Evolutionary conservation across 1,284 basidiomycete genomes (phyloP), one percentile per base, ranked within the genome.

Genomic region (Vanrija humicola): DNA sequence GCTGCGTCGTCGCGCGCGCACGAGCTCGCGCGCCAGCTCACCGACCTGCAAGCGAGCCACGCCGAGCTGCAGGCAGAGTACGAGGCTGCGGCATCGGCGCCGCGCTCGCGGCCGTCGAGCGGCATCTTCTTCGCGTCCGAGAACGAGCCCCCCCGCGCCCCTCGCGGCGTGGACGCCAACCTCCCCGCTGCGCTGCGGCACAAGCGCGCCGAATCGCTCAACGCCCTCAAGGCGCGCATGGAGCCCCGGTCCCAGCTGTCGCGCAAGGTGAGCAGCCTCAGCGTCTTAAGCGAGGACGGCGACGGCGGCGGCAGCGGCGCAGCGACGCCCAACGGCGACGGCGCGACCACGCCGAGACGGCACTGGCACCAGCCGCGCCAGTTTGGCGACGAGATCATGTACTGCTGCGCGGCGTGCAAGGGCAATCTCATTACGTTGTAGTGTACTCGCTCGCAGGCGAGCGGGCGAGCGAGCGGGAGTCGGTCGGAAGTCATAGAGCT

Each of bases 171-270:
- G 57, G 87, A 89, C 62, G 82, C 85, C 21, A 81, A 81, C 46
- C 79, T 93, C 43, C 85, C 88, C 1, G 82, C 86, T 0, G 85
- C 88, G 69, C 86, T 88, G 29, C 79, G 84, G 39, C 89, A 92
- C 74, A 91, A 91, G 70, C 86, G 90, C 50, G 84, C 86, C 66
- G 84, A 90, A 58, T 90, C 89, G 70, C 77, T 94, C 58, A 85
- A 85, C 66, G 91, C 92, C 83, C 83, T 94, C 51, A 91, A 90
- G 71, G 90, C 89, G 25, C 83, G 90, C 43, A 92, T 94, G 72
- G 88, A 58, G 23, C 49, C 53, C n/a, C 28, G 57, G 10, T 4
- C 28, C 7, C n/a, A 15, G 19, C 34, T 43, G n/a, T 21, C 19
- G 15, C 29, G 40, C 14, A 43, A 14, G 40, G 21, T 6, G 19